Conservation (phyloP, 2,329 filamentous ascomycete genomes). For the Fusarium praegraminearum region DNA sequence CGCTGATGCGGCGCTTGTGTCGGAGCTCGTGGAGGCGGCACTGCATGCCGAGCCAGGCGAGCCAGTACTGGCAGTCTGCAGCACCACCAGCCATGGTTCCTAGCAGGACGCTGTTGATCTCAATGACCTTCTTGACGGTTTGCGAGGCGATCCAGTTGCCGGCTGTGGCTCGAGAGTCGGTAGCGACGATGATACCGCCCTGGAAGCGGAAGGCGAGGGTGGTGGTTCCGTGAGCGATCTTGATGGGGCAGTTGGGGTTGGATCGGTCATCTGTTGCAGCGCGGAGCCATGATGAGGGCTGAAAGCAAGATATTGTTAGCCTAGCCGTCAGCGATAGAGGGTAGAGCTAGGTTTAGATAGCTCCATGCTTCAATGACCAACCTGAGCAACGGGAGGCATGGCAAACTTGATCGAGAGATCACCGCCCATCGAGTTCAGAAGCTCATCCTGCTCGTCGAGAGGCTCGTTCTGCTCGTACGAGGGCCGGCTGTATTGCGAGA, state of each 20-base stretch:
- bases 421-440: slow-evolving; percentile 78
- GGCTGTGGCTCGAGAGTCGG: slow-evolving; percentile 95
- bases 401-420: slow-evolving; percentile 92
- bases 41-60: slow-evolving; percentile 98
- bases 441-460: slow-evolving; percentile 77
- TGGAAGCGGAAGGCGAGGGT: slow-evolving; percentile 98
- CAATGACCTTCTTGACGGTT: slow-evolving; percentile 99
- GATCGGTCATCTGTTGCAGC: slow-evolving; percentile 97
- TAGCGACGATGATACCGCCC: slow-evolving; percentile 97
- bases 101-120: slow-evolving; percentile 93
- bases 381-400: slow-evolving; percentile 91
- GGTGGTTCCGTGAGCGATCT: slow-evolving; percentile 98
- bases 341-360: background rate
- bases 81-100: slow-evolving; percentile 99
- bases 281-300: slow-evolving; percentile 95
- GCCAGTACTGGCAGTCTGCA: slow-evolving; percentile 99
- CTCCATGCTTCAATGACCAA: slow-evolving; percentile 58
- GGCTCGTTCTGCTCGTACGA: slow-evolving; percentile 78
- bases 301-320: slow-evolving; percentile 26
- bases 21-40: slow-evolving; percentile 99
- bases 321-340: background rate
- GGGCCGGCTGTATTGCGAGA: slow-evolving; percentile 89
- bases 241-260: slow-evolving; percentile 98
- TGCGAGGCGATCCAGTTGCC: slow-evolving; percentile 99
- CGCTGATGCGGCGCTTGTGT: slow-evolving; percentile 98